Conservation (phyloP, 371 early-diverging fungal genomes). For the Batrachochytrium dendrobatidis region DNA sequence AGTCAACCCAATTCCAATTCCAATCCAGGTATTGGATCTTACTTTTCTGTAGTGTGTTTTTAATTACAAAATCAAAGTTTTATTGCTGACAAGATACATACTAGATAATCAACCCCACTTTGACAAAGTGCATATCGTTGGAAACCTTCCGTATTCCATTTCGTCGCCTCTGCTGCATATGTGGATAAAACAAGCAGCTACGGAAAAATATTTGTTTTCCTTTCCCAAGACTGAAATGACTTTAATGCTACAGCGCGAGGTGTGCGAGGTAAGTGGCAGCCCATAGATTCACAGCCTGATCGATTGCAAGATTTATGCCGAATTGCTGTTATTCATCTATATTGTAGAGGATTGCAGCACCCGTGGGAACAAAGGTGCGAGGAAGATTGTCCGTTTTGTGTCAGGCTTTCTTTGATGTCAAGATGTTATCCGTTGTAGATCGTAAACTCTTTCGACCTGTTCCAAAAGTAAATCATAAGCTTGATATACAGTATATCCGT, state of each 20-base stretch:
- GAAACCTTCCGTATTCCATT: conserved; percentile 1
- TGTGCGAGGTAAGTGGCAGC: background rate
- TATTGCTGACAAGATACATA: too few relatives aligned
- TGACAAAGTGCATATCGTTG: background rate
- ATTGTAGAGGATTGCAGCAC: background rate
- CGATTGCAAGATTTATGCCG: too few relatives aligned
- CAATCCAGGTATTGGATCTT: too few relatives aligned
- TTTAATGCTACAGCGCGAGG: background rate
- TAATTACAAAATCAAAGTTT: too few relatives aligned
- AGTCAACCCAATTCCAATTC: too few relatives aligned
- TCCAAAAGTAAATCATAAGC: background rate
- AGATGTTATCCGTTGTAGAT: background rate
- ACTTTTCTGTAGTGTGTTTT: too few relatives aligned
- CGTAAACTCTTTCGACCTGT: background rate
- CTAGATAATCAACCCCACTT: too few relatives aligned
- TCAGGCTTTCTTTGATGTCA: conserved; percentile 2
- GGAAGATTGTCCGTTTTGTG: background rate
- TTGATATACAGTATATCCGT: background rate
- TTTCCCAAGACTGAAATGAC: background rate
- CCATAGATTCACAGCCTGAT: too few relatives aligned
- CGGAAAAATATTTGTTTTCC: background rate
- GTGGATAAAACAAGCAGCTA: background rate
- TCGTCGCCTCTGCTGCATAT: background rate
- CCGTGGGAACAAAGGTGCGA: background rate
- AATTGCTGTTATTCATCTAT: background rate